A percentile compares a stretch with the other conserved stretches of the same genome.
Conservation (phyloP, 2,329 filamentous ascomycete species). For the Didymella arachidicola region DNA sequence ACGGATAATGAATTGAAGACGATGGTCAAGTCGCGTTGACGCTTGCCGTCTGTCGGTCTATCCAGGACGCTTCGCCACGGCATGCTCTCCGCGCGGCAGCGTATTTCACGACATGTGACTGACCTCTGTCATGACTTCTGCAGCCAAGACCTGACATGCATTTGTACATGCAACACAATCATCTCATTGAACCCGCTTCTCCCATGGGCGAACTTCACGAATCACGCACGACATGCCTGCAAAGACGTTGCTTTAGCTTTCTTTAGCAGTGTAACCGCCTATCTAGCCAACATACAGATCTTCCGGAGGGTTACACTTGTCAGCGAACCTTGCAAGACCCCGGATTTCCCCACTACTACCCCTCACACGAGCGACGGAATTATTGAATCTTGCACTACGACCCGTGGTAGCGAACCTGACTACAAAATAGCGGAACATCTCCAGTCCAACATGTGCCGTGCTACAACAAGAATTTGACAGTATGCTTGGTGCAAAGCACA, state of each 20-base stretch:
- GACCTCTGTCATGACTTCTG: conserved; percentile 2
- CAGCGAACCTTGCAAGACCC: not conserved
- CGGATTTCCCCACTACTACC: conserved; percentile 19
- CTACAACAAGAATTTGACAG: not conserved
- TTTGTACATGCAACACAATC: conserved; percentile 2
- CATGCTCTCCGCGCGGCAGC: not conserved
- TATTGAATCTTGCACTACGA: not conserved
- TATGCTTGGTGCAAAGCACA: conserved; percentile 8
- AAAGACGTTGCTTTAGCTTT: conserved; percentile 10
- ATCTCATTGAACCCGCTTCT: conserved; percentile 8
- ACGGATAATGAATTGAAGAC: not conserved
- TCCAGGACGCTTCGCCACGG: not conserved
- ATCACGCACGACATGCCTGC: not conserved
- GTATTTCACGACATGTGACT: not conserved
- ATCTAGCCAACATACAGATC: conserved; percentile 15
- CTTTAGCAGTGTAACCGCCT: conserved; percentile 4
- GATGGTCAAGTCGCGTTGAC: not conserved
- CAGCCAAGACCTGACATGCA: conserved; percentile 10
- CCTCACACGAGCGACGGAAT: conserved; percentile 17
- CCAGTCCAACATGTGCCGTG: not conserved
- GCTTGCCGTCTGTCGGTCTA: not conserved
- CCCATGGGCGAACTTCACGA: conserved; percentile 2
- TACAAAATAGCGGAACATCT: conserved; percentile 17
- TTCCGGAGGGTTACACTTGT: conserved; percentile 9
- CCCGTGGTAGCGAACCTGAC: conserved; percentile 1